Conservation (phyloP, 148 eudicot species). For the Vaccinium vitisidaea region DNA sequence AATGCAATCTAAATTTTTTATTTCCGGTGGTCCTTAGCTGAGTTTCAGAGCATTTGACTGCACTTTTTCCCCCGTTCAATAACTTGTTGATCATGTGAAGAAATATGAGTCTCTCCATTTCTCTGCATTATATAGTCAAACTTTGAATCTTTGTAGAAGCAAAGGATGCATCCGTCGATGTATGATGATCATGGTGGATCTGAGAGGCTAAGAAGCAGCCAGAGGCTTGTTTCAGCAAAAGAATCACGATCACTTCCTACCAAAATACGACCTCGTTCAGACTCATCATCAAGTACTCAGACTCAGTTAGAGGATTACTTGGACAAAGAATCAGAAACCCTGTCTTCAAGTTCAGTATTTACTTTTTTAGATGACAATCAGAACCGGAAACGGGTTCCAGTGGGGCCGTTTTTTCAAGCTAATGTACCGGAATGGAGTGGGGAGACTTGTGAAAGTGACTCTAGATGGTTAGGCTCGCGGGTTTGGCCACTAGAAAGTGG, state of each 20-base stretch:
- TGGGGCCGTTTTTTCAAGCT: constrained; percentile 63
- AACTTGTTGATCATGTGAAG: background rate
- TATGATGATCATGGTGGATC: constrained; percentile 48
- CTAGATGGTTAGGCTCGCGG: constrained; percentile 64
- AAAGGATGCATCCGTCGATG: constrained; percentile 78
- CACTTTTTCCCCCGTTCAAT: background rate
- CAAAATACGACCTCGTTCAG: constrained; percentile 15
- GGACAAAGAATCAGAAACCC: constrained; percentile 19
- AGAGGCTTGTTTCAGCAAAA: constrained; percentile 41
- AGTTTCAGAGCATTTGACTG: background rate
- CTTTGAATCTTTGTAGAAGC: constrained; percentile 45
- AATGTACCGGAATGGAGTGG: constrained; percentile 61
- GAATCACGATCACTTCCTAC: constrained; percentile 18
- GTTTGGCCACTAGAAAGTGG: constrained; percentile 64
- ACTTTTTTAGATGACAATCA: constrained; percentile 26
- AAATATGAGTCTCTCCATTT: background rate
- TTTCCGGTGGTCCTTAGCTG: background rate
- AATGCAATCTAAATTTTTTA: background rate
- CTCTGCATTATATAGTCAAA: background rate
- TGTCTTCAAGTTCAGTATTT: constrained; percentile 17
- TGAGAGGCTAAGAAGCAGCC: constrained; percentile 56
- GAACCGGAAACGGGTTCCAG: constrained; percentile 46
- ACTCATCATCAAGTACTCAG: constrained; percentile 28
- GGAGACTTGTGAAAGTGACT: constrained; percentile 42
- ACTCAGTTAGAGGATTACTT: constrained; percentile 20